Conservation (phyloP, 1,284 basidiomycete genomes). For the Moesziomyces globuligerus region DNA sequence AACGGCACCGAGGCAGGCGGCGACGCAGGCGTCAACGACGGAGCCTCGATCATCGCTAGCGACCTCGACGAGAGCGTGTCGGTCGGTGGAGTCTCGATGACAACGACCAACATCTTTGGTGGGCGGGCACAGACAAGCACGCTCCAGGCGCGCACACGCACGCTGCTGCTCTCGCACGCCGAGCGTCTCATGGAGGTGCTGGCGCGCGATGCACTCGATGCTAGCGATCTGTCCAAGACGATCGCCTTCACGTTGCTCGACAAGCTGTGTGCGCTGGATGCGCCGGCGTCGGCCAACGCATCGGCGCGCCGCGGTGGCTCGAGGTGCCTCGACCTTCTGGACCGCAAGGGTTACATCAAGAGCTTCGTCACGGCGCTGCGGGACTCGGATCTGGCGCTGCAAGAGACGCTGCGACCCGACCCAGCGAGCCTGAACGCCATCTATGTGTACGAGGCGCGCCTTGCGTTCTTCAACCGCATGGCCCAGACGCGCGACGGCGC, state of each 20-base stretch:
- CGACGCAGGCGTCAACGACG: slow-evolving; percentile 50
- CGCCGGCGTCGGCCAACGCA: slow-evolving; percentile 35
- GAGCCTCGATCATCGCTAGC: slow-evolving; percentile 44
- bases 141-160: slow-evolving; percentile 73
- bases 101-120: slow-evolving; percentile 34
- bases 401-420: slow-evolving; percentile 84
- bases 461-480: slow-evolving; percentile 86
- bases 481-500: slow-evolving; percentile 83
- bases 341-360: slow-evolving; percentile 80
- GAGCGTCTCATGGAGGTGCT: slow-evolving; percentile 83
- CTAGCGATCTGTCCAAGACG: slow-evolving; percentile 95
- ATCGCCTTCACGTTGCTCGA: slow-evolving; percentile 88
- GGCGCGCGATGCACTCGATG: slow-evolving; percentile 90
- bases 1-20: slow-evolving; percentile 16
- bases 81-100: slow-evolving; percentile 39
- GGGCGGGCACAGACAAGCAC: slow-evolving; percentile 52
- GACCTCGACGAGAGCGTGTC: slow-evolving; percentile 51
- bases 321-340: slow-evolving; percentile 75
- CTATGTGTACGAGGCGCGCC: slow-evolving; percentile 94
- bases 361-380: slow-evolving; percentile 86
- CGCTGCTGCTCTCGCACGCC: slow-evolving; percentile 72
- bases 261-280: slow-evolving; percentile 72
- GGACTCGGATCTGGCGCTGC: slow-evolving; percentile 82
- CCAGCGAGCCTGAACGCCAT: slow-evolving; percentile 91
- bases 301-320: slow-evolving; percentile 31